Evolutionary conservation across 2,329 filamentous ascomycete genomes (phyloP).

Genomic region (Fusarium proliferatum): DNA sequence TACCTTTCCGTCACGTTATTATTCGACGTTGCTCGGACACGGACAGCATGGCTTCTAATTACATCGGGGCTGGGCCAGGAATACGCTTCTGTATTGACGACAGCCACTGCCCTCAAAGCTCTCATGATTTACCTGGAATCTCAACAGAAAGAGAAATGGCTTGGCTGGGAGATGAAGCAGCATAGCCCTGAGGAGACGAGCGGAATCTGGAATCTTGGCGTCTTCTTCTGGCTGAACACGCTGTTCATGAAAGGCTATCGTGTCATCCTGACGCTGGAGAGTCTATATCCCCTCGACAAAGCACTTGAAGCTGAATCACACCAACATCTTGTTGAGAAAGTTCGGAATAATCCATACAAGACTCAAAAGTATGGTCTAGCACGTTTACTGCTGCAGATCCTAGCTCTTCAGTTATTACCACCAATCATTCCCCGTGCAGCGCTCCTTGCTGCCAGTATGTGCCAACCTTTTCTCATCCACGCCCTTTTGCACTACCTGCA

Average conservation of each 20-base stretch:
- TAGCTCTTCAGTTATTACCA: background rate
- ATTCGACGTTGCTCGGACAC: background rate
- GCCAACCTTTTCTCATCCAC: background rate
- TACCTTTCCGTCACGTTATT: background rate
- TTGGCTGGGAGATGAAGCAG: background rate
- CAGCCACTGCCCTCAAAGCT: background rate
- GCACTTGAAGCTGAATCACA: rapidly evolving
- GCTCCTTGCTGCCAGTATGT: background rate
- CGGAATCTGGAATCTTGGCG: background rate
- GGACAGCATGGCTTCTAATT: background rate
- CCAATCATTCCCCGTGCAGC: background rate
- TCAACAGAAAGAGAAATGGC: background rate
- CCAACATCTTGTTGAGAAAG: rapidly evolving
- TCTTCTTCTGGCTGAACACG: background rate
- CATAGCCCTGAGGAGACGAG: background rate
- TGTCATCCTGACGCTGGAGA: background rate
- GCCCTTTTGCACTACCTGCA: background rate
- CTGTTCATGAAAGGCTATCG: background rate
- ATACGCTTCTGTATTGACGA: background rate
- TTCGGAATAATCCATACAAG: rapidly evolving
- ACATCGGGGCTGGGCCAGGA: rapidly evolving
- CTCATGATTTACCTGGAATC: background rate
- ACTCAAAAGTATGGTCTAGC: background rate
- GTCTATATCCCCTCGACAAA: background rate
- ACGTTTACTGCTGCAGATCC: rapidly evolving